Conservation (phyloP, 2,329 filamentous ascomycete genomes). For the Chrysoporthe austroafricana region DNA sequence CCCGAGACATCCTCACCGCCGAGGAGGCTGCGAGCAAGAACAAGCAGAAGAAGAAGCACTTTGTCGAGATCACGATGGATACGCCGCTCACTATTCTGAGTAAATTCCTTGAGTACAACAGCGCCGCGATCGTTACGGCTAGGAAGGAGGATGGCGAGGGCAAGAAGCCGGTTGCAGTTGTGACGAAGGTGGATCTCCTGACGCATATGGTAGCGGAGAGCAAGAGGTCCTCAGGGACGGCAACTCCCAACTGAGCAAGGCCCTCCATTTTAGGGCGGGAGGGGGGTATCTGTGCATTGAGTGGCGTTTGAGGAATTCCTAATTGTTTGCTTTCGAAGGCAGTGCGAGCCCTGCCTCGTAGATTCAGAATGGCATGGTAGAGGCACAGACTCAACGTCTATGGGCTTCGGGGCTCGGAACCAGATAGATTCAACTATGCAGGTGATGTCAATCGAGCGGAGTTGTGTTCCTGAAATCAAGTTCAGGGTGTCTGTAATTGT, state of each 20-base stretch:
- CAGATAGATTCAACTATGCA: conserved; percentile 25
- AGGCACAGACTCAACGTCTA: conserved; percentile 40
- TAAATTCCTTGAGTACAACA: conserved; percentile 98
- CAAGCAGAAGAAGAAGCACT: conserved; percentile 68
- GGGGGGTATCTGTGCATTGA: conserved; percentile 9
- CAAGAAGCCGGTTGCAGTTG: conserved; percentile 84
- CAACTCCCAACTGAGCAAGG: conserved; percentile 25
- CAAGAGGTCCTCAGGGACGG: conserved; percentile 41
- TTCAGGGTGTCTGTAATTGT: neutral
- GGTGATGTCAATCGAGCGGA: neutral
- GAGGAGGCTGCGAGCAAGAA: conserved; percentile 45
- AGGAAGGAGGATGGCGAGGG: conserved; percentile 57
- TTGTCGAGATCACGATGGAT: conserved; percentile 92
- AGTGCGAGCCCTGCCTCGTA: conserved; percentile 30
- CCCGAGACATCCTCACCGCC: conserved; percentile 61
- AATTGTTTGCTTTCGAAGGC: conserved; percentile 9
- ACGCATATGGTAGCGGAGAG: conserved; percentile 81
- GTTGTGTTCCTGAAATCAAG: too few species aligned
- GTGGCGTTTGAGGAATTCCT: conserved; percentile 11
- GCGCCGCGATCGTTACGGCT: conserved; percentile 91
- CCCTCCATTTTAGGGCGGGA: conserved; percentile 4
- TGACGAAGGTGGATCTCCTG: conserved; percentile 94
- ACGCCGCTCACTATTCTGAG: conserved; percentile 83
- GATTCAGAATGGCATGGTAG: conserved; percentile 23
- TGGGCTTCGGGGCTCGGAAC: conserved; percentile 13